Conservation (phyloP, 352 stramenopile species). For the Phytophthora kernoviae region DNA sequence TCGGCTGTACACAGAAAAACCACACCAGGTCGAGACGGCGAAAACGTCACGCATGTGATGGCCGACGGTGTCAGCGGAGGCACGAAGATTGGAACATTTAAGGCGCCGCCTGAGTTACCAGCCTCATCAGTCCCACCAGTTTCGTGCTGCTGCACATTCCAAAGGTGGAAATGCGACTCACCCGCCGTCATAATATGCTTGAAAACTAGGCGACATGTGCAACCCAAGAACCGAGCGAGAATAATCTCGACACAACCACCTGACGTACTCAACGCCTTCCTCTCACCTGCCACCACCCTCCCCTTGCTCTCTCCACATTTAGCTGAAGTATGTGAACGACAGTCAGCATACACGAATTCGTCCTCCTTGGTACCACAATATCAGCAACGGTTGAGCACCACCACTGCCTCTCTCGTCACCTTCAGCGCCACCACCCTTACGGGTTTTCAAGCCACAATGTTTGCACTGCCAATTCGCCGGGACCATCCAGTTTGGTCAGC, state of each 20-base stretch:
- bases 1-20: conserved; percentile 35
- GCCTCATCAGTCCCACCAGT: neutral
- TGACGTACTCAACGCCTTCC: conserved; percentile 59
- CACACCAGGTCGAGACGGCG: too few species aligned
- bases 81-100: conserved; percentile 45
- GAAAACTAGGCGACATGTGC: conserved; percentile 92
- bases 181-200: conserved; percentile 84
- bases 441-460: conserved; percentile 23
- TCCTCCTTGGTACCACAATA: too few species aligned
- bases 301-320: conserved; percentile 16
- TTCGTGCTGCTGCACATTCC: conserved; percentile 76
- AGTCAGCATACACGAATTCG: conserved; percentile 69
- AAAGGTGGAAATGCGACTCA: conserved; percentile 93
- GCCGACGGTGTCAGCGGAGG: conserved; percentile 80
- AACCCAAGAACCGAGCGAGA: conserved; percentile 42
- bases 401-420: conserved; percentile 10
- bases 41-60: conserved; percentile 63
- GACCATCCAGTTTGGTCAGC: conserved; percentile 4
- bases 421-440: conserved; percentile 27
- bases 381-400: neutral
- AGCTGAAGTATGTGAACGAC: too few species aligned
- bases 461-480: neutral
- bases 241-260: too few species aligned
- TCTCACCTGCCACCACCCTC: conserved; percentile 26
- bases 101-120: too few species aligned